phyloP scores from a whole-genome alignment of 116 monocot genomes.

The Zostera marina region DNA sequence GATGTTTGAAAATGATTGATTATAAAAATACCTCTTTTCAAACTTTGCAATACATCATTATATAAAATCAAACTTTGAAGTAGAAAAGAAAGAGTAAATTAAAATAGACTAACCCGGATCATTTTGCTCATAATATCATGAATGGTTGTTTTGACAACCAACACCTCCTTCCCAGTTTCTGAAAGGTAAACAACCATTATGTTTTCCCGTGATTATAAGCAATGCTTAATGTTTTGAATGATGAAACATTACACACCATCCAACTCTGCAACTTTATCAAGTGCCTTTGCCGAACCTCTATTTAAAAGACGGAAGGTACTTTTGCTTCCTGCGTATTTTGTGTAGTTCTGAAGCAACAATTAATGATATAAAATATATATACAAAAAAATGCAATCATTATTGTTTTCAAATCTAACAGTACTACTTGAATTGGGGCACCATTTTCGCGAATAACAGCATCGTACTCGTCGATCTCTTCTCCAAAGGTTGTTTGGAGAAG shows the following conservation, averaged over 20 bases:
- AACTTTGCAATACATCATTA: neutral
- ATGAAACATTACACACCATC: conserved; percentile 46
- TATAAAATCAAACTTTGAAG: neutral
- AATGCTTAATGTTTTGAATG: neutral
- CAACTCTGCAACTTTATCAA: conserved; percentile 93
- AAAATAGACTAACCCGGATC: conserved; percentile 42
- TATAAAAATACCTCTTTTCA: no score
- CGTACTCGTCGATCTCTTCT: conserved; percentile 88
- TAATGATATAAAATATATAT: neutral
- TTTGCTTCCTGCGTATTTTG: conserved; percentile 69
- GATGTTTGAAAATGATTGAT: no score
- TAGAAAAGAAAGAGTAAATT: neutral
- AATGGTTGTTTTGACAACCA: conserved; percentile 91
- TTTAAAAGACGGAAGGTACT: conserved; percentile 96
- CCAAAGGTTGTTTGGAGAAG: conserved; percentile 95
- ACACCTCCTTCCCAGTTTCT: conserved; percentile 71
- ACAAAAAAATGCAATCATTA: conserved; percentile 4
- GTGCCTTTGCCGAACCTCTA: conserved; percentile 98
- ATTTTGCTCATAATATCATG: conserved; percentile 99
- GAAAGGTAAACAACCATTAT: conserved; percentile 16
- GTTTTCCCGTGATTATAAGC: neutral
- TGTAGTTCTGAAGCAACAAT: conserved; percentile 52
- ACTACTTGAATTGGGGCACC: conserved; percentile 94
- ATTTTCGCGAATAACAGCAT: conserved; percentile 94
- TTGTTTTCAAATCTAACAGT: neutral